Base-by-base conservation (phyloP, 768 basidiomycete species). In the Agrocybe praecox region DNA sequence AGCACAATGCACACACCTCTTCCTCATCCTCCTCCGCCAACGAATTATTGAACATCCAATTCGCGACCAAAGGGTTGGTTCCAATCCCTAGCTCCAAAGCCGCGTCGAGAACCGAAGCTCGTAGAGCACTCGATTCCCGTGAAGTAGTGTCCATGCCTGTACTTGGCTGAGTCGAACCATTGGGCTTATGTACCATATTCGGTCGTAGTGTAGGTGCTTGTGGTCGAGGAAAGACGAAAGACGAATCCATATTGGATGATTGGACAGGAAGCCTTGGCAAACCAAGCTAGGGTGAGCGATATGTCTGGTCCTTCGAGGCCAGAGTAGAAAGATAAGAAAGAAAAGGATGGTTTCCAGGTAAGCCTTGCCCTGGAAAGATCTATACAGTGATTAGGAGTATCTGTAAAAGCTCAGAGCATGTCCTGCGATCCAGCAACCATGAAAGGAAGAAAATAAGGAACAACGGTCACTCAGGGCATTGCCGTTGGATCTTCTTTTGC, bases 51-150 rank as follows among this genome's bases (percentile, higher is more conserved):
- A 90, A 90, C 66, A 91, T 88, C 85, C 89, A 89, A 58, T 86
- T 75, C 6, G 87, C 80, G 18, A 90, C 83, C 23, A 83, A 76
- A 17, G 79, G 74, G 58, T 81, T 88, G 32, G 71, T 78, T 29
- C 81, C 80, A 18, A 90, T 66, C 2, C 89, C 89, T 12, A 91
- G 80, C 66, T 88, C 75, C 36, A 90, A 76, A 7, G 89, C 89
- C 7, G 79, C 86, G 64, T 91, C 88, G 40, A 90, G 80, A 21
- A 91, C 88, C 15, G 88, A 90, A 1, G 89, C 88, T 15, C 89
- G 81, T 18, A 90, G 74, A 14, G 80, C 68, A 68, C 76, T 82
- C 0, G 87, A 87, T 64, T 85, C 76, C 40, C 86, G 82, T 19
- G 68, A 53, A 49, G 63, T 50, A n/a, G 59, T 44, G 23, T 47